These are phyloP conservation scores for Beauveria sp. DNA, from an alignment of 2,329 filamentous ascomycete species.

Conservation along the genomic window DNA sequence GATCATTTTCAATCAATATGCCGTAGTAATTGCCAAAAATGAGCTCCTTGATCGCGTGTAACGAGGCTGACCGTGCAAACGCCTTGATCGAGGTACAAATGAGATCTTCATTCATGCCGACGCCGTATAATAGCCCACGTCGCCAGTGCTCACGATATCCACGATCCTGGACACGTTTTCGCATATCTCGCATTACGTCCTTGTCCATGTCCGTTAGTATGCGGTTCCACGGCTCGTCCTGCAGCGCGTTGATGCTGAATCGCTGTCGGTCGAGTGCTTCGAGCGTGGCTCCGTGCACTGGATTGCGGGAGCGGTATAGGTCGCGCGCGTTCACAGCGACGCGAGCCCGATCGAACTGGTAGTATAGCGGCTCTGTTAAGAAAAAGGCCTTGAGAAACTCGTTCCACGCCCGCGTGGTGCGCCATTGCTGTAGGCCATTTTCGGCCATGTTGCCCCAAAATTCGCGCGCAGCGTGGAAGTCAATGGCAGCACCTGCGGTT, in stretches of 20 bases:
- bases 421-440: conserved; percentile 20
- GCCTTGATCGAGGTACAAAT: conserved; percentile 35
- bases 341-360: conserved; percentile 34
- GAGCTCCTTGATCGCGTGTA: conserved; percentile 26
- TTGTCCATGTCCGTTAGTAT: conserved; percentile 15
- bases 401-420: conserved; percentile 27
- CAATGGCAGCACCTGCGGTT: conserved; percentile 38
- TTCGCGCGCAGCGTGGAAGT: conserved; percentile 25
- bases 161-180: conserved; percentile 18
- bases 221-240: conserved; percentile 24
- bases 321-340: conserved; percentile 34
- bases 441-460: conserved; percentile 28
- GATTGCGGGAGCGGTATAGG: conserved; percentile 20
- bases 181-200: conserved; percentile 21
- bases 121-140: conserved; percentile 18
- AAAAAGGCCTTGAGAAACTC: conserved; percentile 43
- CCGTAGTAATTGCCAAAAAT: conserved; percentile 25
- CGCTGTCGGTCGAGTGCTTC: conserved; percentile 24
- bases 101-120: conserved; percentile 29
- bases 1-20: conserved; percentile 18
- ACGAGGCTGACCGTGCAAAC: conserved; percentile 30
- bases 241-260: conserved; percentile 21
- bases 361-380: conserved; percentile 37
- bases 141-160: conserved; percentile 23
- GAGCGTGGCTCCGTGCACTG: conserved; percentile 14